These are phyloP conservation scores for Porogramme epimiltina DNA, from an alignment of 1,284 basidiomycete genomes.

Conservation along the genomic window DNA sequence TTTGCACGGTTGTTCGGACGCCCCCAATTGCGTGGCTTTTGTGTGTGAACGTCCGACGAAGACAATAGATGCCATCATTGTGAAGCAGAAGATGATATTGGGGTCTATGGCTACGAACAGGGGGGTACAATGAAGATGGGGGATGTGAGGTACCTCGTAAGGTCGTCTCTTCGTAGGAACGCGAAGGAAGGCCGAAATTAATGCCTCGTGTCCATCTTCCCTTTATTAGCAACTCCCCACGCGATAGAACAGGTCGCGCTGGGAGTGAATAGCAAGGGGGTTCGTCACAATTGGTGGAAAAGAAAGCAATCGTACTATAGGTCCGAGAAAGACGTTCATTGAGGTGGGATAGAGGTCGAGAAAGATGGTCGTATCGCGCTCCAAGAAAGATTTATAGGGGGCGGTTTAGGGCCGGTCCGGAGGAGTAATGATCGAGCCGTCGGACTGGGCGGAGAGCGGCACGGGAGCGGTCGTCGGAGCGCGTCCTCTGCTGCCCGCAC, in stretches of 20 bases:
- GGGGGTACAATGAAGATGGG: not conserved
- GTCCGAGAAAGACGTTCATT: not conserved
- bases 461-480: too few species aligned
- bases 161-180: conserved; percentile 13
- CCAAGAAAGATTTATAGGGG: not conserved
- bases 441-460: too few species aligned
- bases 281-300: not conserved
- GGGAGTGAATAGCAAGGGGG: conserved; percentile 22
- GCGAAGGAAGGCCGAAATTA: conserved; percentile 21
- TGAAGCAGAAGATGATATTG: too few species aligned
- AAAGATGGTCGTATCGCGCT: not conserved
- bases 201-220: conserved; percentile 17
- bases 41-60: too few species aligned
- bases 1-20: too few species aligned
- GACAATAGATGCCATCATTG: too few species aligned
- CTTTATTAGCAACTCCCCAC: conserved; percentile 23
- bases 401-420: not conserved
- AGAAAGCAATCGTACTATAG: not conserved
- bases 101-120: not conserved
- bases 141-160: conserved; percentile 25
- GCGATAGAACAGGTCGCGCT: conserved; percentile 15
- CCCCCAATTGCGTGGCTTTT: too few species aligned
- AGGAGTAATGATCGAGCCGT: too few species aligned
- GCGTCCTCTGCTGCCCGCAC: not conserved
- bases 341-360: not conserved